These are phyloP conservation scores for Scheffersomyces coipomensis DNA, from an alignment of 805 yeast genomes.

Conservation along the genomic window DNA sequence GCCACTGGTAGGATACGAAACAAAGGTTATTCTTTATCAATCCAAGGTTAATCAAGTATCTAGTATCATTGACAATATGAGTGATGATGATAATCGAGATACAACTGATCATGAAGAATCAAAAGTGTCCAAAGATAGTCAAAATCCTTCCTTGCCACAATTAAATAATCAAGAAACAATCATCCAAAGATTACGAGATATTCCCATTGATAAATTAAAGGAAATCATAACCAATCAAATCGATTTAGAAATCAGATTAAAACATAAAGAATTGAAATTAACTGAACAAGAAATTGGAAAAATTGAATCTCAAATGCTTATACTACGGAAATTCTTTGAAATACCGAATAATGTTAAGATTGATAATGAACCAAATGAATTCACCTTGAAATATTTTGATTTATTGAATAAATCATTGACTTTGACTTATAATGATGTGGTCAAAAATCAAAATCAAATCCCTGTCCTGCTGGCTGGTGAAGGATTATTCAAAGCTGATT, in stretches of 20 bases:
- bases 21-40: too few relatives aligned
- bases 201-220: conserved; percentile 25
- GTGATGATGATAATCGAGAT: too few relatives aligned
- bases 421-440: conserved; percentile 20
- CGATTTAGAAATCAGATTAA: conserved; percentile 58
- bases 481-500: not conserved
- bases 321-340: conserved; percentile 46
- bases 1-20: too few relatives aligned
- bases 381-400: conserved; percentile 41
- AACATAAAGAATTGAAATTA: conserved; percentile 53
- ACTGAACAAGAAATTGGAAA: conserved; percentile 55
- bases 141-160: too few relatives aligned
- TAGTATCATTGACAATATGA: too few relatives aligned
- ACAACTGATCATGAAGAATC: too few relatives aligned
- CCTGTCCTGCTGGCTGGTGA: too few relatives aligned
- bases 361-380: conserved; percentile 44
- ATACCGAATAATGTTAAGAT: conserved; percentile 38
- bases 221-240: conserved; percentile 44
- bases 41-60: too few relatives aligned
- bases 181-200: conserved; percentile 10
- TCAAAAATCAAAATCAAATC: conserved; percentile 1
- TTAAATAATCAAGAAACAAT: conserved; percentile 6
- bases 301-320: conserved; percentile 56
- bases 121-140: too few relatives aligned
- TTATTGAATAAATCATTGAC: conserved; percentile 32